Evolutionary conservation across 169 alveolate species (phyloP).

Genomic region (Eimeria falciformis): DNA sequence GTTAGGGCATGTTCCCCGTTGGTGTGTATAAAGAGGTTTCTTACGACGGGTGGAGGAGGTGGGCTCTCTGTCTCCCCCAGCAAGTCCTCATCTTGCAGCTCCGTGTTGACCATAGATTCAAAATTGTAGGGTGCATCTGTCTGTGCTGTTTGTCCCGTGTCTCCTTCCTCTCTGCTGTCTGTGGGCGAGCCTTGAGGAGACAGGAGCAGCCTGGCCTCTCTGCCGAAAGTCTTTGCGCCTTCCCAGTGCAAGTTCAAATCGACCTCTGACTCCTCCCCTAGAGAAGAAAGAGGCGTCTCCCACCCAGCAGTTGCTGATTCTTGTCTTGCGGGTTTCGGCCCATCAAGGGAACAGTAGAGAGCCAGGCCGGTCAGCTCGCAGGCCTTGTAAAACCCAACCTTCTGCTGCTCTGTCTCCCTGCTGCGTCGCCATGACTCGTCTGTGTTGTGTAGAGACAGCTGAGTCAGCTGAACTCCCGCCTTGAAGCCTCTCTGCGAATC

Average conservation of each 20-base stretch:
- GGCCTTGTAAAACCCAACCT: constrained; percentile 60
- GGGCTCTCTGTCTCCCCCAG: no score
- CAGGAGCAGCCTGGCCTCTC: constrained; percentile 1
- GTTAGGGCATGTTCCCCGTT: neutral
- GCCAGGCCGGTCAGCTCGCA: constrained; percentile 74
- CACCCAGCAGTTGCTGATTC: constrained; percentile 50
- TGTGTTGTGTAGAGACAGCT: constrained; percentile 71
- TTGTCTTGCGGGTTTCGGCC: neutral
- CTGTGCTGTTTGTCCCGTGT: neutral
- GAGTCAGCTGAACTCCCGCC: constrained; percentile 78
- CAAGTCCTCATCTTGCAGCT: constrained; percentile 57
- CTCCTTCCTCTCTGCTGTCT: no score
- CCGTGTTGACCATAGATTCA: neutral
- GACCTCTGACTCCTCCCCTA: constrained; percentile 39
- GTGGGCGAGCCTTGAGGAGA: constrained; percentile 2
- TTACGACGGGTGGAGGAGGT: no score
- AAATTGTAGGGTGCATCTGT: neutral
- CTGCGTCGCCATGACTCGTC: constrained; percentile 57
- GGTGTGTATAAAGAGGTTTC: neutral
- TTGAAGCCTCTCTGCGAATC: constrained; percentile 83
- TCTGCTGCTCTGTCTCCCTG: neutral
- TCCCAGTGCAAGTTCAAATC: constrained; percentile 30
- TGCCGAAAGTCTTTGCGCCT: neutral
- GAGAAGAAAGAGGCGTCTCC: constrained; percentile 11
- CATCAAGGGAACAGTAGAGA: constrained; percentile 65